A percentile compares a stretch with the other conserved stretches of the same genome.
Conservation (phyloP, 495 filamentous ascomycete genomes). For the Penicillium goetzii region DNA sequence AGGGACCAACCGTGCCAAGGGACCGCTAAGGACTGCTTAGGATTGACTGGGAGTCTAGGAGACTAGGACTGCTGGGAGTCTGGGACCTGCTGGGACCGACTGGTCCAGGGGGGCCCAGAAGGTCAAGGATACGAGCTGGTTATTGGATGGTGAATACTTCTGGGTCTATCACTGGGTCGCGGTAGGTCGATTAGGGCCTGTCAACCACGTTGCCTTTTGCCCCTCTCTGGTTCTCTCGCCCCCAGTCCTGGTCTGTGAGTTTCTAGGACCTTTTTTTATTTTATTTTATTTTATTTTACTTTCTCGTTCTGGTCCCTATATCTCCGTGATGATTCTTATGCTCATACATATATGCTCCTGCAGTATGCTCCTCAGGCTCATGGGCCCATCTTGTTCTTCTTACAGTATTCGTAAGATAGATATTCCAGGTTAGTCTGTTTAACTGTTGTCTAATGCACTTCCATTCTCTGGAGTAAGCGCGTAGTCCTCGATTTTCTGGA, state of each 20-base stretch:
- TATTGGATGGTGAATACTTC: background rate
- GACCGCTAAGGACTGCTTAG: background rate
- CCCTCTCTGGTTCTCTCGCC: background rate
- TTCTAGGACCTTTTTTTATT: background rate
- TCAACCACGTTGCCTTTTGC: slow-evolving; percentile 27
- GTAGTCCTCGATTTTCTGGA: background rate
- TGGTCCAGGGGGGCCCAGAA: background rate
- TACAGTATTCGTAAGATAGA: slow-evolving; percentile 1
- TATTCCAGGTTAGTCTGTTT: background rate
- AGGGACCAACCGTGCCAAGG: slow-evolving; percentile 2
- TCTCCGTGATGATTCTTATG: background rate
- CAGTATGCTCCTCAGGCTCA: background rate
- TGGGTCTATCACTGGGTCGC: slow-evolving; percentile 3
- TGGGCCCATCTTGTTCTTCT: background rate
- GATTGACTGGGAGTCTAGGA: background rate
- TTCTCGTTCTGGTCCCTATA: background rate
- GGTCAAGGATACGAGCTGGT: background rate
- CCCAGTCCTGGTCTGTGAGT: background rate
- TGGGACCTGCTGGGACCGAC: background rate
- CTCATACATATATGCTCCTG: background rate
- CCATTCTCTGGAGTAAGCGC: background rate
- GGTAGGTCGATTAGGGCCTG: slow-evolving; percentile 21
- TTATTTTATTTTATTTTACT: background rate
- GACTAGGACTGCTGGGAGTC: background rate
- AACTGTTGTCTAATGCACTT: background rate